Conservation (phyloP, 495 filamentous ascomycete species). For the Aspergillus taichungensis region DNA sequence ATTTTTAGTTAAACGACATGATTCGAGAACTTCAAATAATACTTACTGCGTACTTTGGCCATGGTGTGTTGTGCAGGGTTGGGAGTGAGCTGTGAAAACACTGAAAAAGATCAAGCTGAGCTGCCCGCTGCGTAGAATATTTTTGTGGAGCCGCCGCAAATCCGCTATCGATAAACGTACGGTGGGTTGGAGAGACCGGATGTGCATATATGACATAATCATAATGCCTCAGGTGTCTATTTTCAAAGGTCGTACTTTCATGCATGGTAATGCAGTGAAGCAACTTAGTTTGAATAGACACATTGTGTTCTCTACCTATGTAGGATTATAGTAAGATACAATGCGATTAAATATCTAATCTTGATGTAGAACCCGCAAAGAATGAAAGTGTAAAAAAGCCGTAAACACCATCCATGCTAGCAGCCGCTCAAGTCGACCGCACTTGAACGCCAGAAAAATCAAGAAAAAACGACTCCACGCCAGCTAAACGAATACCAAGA, state of each 20-base stretch:
- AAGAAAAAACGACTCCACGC: no score
- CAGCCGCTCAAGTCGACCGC: no score
- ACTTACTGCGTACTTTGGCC: slow-evolving; percentile 40
- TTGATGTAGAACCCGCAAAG: no score
- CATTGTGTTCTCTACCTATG: no score
- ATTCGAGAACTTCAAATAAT: slow-evolving; percentile 5
- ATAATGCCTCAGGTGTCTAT: not conserved
- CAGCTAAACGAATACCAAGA: no score
- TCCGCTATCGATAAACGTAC: slow-evolving; percentile 1
- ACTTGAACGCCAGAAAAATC: no score
- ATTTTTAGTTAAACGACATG: not conserved
- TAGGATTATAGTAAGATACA: no score
- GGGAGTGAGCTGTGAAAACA: slow-evolving; percentile 1
- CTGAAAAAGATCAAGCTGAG: not conserved
- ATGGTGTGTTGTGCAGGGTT: slow-evolving; percentile 23
- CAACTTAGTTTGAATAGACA: no score
- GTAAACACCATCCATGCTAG: no score
- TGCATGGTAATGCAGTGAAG: not conserved
- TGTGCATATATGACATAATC: slow-evolving; percentile 13
- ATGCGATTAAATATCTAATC: no score
- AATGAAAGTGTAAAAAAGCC: no score
- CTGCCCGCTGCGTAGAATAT: slow-evolving; percentile 19
- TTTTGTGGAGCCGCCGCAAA: slow-evolving; percentile 21
- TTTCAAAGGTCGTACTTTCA: no score
- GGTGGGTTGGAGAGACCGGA: slow-evolving; percentile 8